phyloP scores from a whole-genome alignment of 1,284 basidiomycete genomes.

The Singerocomus inundabilis region DNA sequence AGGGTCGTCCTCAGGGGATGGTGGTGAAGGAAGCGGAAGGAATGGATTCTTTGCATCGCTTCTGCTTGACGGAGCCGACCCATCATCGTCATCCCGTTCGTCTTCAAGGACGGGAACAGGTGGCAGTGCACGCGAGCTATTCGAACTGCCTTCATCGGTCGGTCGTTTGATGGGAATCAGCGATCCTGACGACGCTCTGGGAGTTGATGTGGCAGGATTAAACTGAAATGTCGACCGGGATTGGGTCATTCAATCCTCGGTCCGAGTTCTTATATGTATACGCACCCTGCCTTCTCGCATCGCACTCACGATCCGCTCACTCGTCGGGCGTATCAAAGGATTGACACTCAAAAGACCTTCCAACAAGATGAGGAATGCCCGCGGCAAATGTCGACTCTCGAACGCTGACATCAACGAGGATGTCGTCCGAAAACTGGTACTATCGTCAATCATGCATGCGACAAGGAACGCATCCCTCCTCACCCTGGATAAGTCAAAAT shows the following conservation, averaged over 20 bases:
- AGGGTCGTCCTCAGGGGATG: slow-evolving; percentile 3
- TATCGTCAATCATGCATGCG: slow-evolving; percentile 6
- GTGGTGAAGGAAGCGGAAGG: slow-evolving; percentile 16
- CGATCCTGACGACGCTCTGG: slow-evolving; percentile 15
- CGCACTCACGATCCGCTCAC: slow-evolving; percentile 65
- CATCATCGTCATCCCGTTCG: background rate
- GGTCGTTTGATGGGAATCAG: slow-evolving; percentile 26
- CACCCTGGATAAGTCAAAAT: slow-evolving; percentile 76
- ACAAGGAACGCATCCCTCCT: slow-evolving; percentile 15
- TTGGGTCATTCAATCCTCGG: background rate
- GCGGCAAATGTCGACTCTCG: slow-evolving; percentile 66
- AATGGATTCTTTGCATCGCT: slow-evolving; percentile 14
- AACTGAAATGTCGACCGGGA: slow-evolving; percentile 18
- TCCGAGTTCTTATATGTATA: slow-evolving; percentile 2
- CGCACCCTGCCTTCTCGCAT: slow-evolving; percentile 67
- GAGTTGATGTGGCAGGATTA: slow-evolving; percentile 13
- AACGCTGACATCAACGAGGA: slow-evolving; percentile 52
- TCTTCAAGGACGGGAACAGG: slow-evolving; percentile 14
- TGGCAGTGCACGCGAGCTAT: slow-evolving; percentile 18
- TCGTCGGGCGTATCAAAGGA: slow-evolving; percentile 63
- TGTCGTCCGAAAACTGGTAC: slow-evolving; percentile 58
- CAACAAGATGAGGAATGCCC: slow-evolving; percentile 66
- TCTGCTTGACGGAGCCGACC: background rate
- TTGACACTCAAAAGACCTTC: slow-evolving; percentile 66
- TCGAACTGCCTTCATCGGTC: slow-evolving; percentile 10